Base-by-base conservation (phyloP, 306 rosid genomes). In the Biancaea sappan region DNA sequence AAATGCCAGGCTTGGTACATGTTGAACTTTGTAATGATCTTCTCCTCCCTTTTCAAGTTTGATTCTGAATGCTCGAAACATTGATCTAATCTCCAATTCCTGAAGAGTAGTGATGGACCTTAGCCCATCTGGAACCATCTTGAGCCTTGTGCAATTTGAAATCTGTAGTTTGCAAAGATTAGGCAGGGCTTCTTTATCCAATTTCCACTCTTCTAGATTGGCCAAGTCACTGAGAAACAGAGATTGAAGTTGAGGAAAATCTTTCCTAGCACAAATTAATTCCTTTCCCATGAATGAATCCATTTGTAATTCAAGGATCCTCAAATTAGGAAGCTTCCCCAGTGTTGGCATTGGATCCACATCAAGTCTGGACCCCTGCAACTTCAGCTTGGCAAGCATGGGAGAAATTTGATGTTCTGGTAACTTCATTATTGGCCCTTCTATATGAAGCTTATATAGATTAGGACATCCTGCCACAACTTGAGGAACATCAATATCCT, bases 321-420 rank as follows among this genome's bases (percentile, higher is more conserved):
- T 84, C 59, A 86, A 75, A 66, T 82, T 80, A 0, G 87, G 83
- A 4, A 88, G 77, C 64, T 84, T 80, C 67, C 86, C 86, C n/a
- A 86, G 57, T 31, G 81, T 73, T 63, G 38, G 22, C 80, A 79
- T 64, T 21, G 87, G 91, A 66, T 82, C 86, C 18, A 3, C 26
- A 21, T 40, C 2, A 13, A 88, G 78, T 19, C 6, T 1, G 2
- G 84, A 66, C 3, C 19, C 19, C 1, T 10, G 8, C 48, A 84
- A 59, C 28, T 75, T 72, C 9, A 86, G 72, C 79, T 88, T 84
- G 19, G 62, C 74, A 5, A 88, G 78, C 79, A 72, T 80, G 70
- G 79, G 51, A 40, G 70, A 59, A 29, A 74, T 46, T 68, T 77
- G 37, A 3, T 47, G 64, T 60, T 69, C 59, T 4, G 87, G 79